Conservation (phyloP, 1,284 basidiomycete species). For the Puccinia triticina region DNA sequence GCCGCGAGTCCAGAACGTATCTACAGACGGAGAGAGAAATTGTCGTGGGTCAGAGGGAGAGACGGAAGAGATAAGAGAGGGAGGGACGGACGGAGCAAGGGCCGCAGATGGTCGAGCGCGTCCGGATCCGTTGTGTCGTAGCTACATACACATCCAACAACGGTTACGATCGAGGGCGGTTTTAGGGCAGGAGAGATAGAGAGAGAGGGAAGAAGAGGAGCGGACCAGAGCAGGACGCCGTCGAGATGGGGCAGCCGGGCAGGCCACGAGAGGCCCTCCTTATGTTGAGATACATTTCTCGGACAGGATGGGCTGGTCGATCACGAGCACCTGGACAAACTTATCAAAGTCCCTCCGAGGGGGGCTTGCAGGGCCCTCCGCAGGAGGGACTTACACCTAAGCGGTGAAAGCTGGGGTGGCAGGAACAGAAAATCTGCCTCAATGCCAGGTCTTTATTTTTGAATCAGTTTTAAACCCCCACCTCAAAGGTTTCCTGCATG, state of each 20-base stretch:
- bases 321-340: slow-evolving; percentile 57
- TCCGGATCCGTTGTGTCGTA: slow-evolving; percentile 57
- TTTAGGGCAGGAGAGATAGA: no score
- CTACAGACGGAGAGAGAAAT: slow-evolving; percentile 23
- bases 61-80: not conserved
- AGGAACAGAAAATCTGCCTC: no score
- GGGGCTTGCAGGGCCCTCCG: no score
- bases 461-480: no score
- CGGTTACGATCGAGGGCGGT: no score
- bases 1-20: slow-evolving; percentile 58
- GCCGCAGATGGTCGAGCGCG: slow-evolving; percentile 53
- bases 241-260: slow-evolving; percentile 55
- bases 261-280: slow-evolving; percentile 56
- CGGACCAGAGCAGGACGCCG: slow-evolving; percentile 57
- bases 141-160: no score
- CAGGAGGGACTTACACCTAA: no score
- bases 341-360: no score
- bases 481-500: no score
- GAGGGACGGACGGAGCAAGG: slow-evolving; percentile 52
- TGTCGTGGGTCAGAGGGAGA: not conserved
- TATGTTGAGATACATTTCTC: slow-evolving; percentile 35
- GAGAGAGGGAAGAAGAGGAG: no score
- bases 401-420: no score
- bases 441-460: no score
- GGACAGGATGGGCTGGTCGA: slow-evolving; percentile 55